phyloP scores from a whole-genome alignment of 2,329 filamentous ascomycete genomes.

The Monosporascus sp. region DNA sequence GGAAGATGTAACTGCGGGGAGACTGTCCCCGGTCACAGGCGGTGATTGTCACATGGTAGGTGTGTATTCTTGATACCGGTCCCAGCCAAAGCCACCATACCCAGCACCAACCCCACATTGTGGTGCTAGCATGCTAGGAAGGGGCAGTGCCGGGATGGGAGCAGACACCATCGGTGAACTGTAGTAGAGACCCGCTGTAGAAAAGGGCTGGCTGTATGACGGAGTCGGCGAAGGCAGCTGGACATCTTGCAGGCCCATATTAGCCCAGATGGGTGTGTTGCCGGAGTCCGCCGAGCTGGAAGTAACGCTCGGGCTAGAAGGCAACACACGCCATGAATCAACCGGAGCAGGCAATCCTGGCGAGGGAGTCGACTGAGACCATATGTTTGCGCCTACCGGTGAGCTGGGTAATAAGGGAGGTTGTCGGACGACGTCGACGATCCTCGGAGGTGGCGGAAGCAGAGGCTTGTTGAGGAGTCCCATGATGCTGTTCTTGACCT shows the following conservation, averaged over 20 bases:
- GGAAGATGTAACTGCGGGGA: slow-evolving; percentile 43
- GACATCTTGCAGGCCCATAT: slow-evolving; percentile 68
- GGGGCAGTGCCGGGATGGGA: slow-evolving; percentile 69
- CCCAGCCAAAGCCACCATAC: slow-evolving; percentile 80
- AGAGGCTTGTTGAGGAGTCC: slow-evolving; percentile 80
- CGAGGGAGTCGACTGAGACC: slow-evolving; percentile 67
- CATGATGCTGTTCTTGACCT: slow-evolving; percentile 84
- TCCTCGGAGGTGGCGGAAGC: slow-evolving; percentile 77
- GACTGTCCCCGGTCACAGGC: slow-evolving; percentile 40
- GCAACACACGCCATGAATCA: slow-evolving; percentile 85
- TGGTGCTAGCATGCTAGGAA: slow-evolving; percentile 81
- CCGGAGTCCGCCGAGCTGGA: slow-evolving; percentile 62
- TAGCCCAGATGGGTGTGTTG: slow-evolving; percentile 70
- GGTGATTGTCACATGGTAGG: slow-evolving; percentile 77
- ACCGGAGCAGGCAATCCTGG: slow-evolving; percentile 64
- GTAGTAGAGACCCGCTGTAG: slow-evolving; percentile 71
- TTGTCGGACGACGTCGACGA: slow-evolving; percentile 84
- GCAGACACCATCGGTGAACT: slow-evolving; percentile 70
- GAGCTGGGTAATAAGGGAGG: slow-evolving; percentile 82
- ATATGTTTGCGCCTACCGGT: slow-evolving; percentile 67
- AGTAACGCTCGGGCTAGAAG: slow-evolving; percentile 78
- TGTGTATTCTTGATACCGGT: slow-evolving; percentile 77
- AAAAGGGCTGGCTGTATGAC: slow-evolving; percentile 73
- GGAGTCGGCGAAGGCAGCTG: slow-evolving; percentile 74
- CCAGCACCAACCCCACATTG: slow-evolving; percentile 78